Conservation (phyloP, 2,329 filamentous ascomycete genomes). For the Coniella lustricola region DNA sequence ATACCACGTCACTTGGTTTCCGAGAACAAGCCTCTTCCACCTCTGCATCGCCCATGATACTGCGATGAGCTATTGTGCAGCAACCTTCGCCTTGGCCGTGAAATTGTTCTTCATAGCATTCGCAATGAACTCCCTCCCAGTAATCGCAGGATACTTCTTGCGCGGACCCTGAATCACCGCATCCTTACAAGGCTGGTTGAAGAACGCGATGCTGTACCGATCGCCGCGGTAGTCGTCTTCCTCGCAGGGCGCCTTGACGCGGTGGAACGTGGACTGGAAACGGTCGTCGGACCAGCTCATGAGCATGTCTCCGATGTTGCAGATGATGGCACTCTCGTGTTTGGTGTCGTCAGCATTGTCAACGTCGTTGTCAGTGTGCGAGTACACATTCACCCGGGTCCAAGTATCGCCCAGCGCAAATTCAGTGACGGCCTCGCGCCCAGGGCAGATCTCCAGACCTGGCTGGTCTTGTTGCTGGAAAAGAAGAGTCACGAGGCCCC, state of each 20-base stretch:
- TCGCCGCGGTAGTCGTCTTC: constrained; percentile 42
- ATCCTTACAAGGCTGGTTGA: constrained; percentile 52
- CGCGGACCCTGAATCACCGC: constrained; percentile 44
- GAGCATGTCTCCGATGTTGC: constrained; percentile 51
- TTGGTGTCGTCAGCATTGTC: too few species aligned
- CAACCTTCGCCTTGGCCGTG: constrained; percentile 25
- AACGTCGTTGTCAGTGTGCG: constrained; percentile 1
- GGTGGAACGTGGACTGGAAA: constrained; percentile 54
- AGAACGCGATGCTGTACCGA: constrained; percentile 52
- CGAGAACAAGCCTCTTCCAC: too few species aligned
- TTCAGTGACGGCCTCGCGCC: constrained; percentile 44
- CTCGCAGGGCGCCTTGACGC: constrained; percentile 29
- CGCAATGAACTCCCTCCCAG: constrained; percentile 48
- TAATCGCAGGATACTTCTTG: constrained; percentile 49
- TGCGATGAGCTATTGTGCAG: too few species aligned
- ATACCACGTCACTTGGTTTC: too few species aligned
- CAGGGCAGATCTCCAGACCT: constrained; percentile 52
- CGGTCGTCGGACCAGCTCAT: constrained; percentile 54
- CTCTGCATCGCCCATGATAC: too few species aligned
- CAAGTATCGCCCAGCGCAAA: constrained; percentile 49
- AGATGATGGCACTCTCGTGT: constrained; percentile 43
- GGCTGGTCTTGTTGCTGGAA: constrained; percentile 49
- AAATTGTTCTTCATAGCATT: constrained; percentile 48
- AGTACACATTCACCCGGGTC: constrained; percentile 45
- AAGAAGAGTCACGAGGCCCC: constrained; percentile 51